phyloP scores from a whole-genome alignment of 202 grass and related monocot species.

The Saccharum hybrid region DNA sequence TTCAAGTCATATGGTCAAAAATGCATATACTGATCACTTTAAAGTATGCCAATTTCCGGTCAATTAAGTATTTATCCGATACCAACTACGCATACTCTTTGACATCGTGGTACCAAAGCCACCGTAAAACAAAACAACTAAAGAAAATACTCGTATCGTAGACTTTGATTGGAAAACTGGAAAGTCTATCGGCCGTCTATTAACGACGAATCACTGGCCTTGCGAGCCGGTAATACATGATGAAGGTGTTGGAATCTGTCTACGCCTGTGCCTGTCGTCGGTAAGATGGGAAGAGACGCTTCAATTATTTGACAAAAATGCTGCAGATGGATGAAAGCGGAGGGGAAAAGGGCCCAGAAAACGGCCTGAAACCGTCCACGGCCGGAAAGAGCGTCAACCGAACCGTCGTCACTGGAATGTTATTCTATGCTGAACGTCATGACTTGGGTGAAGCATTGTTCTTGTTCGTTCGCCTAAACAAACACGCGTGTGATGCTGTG shows the following conservation, averaged over 20 bases:
- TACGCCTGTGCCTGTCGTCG: background rate
- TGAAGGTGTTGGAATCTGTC: background rate
- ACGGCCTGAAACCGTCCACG: constrained; percentile 18
- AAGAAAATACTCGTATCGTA: background rate
- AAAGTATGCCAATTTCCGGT: constrained; percentile 14
- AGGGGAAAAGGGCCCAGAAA: constrained; percentile 21
- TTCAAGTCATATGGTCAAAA: constrained; percentile 26
- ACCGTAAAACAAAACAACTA: background rate
- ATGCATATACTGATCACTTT: background rate
- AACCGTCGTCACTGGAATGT: background rate
- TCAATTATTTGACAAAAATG: constrained; percentile 30
- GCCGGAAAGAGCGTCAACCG: background rate
- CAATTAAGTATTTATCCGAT: constrained; percentile 31
- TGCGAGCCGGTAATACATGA: background rate
- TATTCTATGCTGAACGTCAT: constrained; percentile 36
- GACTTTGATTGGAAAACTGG: background rate
- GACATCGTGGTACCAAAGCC: constrained; percentile 12
- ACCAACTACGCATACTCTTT: constrained; percentile 12
- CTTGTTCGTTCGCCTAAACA: background rate
- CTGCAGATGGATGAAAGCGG: background rate
- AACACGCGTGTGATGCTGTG: background rate
- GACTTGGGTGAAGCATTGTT: constrained; percentile 21
- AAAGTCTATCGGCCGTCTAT: background rate
- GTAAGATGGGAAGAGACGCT: background rate
- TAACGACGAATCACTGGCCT: background rate